Evolutionary conservation across 179 eudicot species (phyloP), one percentile per base, ranked within the genome.

Genomic region (Silene coronaria): DNA sequence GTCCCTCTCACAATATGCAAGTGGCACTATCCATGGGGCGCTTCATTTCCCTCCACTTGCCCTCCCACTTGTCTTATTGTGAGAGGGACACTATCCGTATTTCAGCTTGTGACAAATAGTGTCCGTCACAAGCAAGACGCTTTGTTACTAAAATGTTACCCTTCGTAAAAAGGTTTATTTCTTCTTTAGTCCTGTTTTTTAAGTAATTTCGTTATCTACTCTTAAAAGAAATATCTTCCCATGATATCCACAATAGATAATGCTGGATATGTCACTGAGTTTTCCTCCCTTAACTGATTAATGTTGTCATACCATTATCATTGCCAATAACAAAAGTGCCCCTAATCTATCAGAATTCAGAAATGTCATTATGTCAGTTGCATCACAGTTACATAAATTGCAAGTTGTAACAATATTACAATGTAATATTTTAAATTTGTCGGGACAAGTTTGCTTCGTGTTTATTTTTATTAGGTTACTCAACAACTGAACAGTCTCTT

Each of bases 171-270:
- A 60, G 65, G 16, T 22, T 48, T 51, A 46, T 24, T 14, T 46
- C 32, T 24, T 26, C 71, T 11, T 46, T 68, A 42, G 28, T 4
- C 30, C 53, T 48, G 36, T 57, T 70, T 45, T 70, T 14, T 24
- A 71, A 26, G 62, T 36, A 36, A 36, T 22, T 66, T 66, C 13
- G 48, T 34, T 32, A 22, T 21, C 71, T 67, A 34, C 24, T 38
- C 10, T 67, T 34, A 6, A 11, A 7, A 62, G 57, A 72, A 72
- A 58, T 34, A 75, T 64, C 38, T 45, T 48, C 27, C 30, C 36
- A 65, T 48, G 26, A 75, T 63, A 61, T 74, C 70, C 57, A 62
- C n/a, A 62, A 42, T 24, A 22, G 45, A 72, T 22, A 57, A 69
- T 69, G 72, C 58, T 69, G 19, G 30, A 69, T 59, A 69, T 45